Evolutionary conservation across 768 basidiomycete species (phyloP).

Genomic region (Gloeopeniophorella convolvens): DNA sequence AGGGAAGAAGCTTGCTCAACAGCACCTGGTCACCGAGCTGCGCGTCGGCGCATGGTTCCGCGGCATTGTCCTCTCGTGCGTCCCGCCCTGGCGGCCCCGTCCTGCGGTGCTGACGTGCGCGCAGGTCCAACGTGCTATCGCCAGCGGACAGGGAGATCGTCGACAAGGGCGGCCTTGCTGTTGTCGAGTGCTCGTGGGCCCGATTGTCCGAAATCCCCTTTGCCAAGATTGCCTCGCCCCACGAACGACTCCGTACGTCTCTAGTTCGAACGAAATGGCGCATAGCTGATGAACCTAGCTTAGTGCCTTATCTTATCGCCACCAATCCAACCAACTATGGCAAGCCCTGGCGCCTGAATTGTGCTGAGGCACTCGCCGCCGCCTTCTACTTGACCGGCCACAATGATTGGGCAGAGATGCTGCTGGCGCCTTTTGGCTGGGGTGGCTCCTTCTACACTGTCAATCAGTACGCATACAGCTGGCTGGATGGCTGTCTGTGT

Average conservation of each 20-base stretch:
- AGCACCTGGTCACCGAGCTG: conserved; percentile 80
- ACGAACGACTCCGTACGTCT: conserved; percentile 80
- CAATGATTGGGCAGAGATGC: conserved; percentile 65
- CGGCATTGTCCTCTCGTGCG: conserved; percentile 92
- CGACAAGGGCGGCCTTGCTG: conserved; percentile 70
- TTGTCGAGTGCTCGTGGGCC: conserved; percentile 99
- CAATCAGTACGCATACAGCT: conserved; percentile 64
- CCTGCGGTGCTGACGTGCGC: background rate
- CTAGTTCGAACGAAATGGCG: too few relatives aligned
- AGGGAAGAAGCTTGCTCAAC: conserved; percentile 85
- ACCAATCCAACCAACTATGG: conserved; percentile 98
- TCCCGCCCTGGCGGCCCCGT: background rate
- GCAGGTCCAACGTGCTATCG: conserved; percentile 78
- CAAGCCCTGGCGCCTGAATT: conserved; percentile 93
- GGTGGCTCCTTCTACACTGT: conserved; percentile 82
- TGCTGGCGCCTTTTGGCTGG: conserved; percentile 87
- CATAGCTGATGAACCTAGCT: background rate
- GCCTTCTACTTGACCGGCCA: conserved; percentile 93
- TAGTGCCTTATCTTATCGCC: conserved; percentile 93
- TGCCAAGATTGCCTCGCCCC: conserved; percentile 83
- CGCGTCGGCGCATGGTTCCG: conserved; percentile 80
- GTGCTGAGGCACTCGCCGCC: conserved; percentile 91
- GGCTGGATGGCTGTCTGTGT: too few relatives aligned
- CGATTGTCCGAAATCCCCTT: conserved; percentile 93
- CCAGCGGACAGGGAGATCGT: conserved; percentile 84